Evolutionary conservation across 352 stramenopile genomes (phyloP).

Genomic region (Phytopythium mirpurense): DNA sequence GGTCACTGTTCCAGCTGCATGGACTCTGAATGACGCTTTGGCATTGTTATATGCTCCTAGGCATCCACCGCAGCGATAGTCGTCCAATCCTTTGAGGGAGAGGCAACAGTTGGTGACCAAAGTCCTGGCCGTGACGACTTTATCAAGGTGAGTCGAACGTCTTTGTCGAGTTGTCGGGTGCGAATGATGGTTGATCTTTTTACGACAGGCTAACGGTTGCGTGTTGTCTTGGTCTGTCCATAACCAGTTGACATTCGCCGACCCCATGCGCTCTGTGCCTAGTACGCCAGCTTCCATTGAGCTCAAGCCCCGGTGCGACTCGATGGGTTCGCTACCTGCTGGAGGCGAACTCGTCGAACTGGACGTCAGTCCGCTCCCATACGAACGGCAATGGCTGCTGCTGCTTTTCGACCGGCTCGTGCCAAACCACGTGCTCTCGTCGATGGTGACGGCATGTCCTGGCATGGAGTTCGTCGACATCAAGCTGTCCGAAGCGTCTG

Average conservation of each 20-base stretch:
- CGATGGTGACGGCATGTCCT: constrained; percentile 39
- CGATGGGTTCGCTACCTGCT: neutral
- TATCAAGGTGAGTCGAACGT: constrained; percentile 33
- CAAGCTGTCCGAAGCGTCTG: constrained; percentile 58
- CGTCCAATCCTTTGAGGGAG: constrained; percentile 48
- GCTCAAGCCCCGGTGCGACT: neutral
- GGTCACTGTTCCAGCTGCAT: too few relatives aligned
- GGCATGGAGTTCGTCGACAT: constrained; percentile 85
- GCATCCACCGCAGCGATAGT: constrained; percentile 41
- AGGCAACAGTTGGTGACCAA: constrained; percentile 26
- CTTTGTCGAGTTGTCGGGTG: neutral
- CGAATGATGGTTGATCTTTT: neutral
- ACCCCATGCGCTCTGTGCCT: neutral
- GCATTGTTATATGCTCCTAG: too few relatives aligned
- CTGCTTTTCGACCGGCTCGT: constrained; percentile 63
- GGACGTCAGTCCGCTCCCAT: neutral
- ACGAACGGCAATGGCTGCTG: constrained; percentile 57
- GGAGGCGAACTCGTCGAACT: neutral
- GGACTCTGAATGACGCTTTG: too few relatives aligned
- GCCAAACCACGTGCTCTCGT: constrained; percentile 58
- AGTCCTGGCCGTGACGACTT: constrained; percentile 32
- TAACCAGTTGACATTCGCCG: constrained; percentile 1
- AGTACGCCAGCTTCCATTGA: neutral
- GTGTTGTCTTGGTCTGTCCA: neutral
- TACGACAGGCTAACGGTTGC: too few relatives aligned